phyloP scores from a whole-genome alignment of 306 rosid genomes.

The Rosa rugosa region DNA sequence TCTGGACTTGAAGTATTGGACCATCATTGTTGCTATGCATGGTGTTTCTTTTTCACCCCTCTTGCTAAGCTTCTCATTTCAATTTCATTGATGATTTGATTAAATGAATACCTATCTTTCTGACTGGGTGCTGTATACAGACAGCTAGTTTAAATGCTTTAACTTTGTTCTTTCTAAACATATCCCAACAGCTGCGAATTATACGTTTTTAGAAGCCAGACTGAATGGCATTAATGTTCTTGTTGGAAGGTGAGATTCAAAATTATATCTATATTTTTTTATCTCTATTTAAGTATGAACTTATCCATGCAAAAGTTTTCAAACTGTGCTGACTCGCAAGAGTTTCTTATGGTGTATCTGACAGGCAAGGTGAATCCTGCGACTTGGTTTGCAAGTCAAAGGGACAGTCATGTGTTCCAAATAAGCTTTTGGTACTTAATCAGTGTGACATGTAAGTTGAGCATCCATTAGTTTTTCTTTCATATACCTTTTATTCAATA shows the following conservation, averaged over 20 bases:
- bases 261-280: neutral
- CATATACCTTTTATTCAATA: slow-evolving; percentile 4
- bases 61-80: neutral
- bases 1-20: neutral
- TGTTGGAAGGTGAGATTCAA: slow-evolving; percentile 72
- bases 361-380: slow-evolving; percentile 88
- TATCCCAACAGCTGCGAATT: slow-evolving; percentile 42
- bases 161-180: slow-evolving; percentile 30
- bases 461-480: slow-evolving; percentile 8
- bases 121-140: neutral
- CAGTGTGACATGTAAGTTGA: slow-evolving; percentile 82
- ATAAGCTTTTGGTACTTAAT: slow-evolving; percentile 79
- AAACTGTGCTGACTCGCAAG: slow-evolving; percentile 27
- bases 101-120: neutral
- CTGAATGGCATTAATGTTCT: slow-evolving; percentile 74
- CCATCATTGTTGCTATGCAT: neutral
- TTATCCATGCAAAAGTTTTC: slow-evolving; percentile 8
- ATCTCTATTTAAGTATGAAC: neutral
- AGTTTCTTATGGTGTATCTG: slow-evolving; percentile 39
- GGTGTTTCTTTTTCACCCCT: neutral
- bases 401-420: slow-evolving; percentile 86
- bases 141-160: neutral
- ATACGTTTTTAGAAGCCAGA: slow-evolving; percentile 59
- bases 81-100: neutral
- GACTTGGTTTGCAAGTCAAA: slow-evolving; percentile 79